Evolutionary conservation across 768 basidiomycete genomes (phyloP).

Genomic region (Chlorophyllum brunneum): DNA sequence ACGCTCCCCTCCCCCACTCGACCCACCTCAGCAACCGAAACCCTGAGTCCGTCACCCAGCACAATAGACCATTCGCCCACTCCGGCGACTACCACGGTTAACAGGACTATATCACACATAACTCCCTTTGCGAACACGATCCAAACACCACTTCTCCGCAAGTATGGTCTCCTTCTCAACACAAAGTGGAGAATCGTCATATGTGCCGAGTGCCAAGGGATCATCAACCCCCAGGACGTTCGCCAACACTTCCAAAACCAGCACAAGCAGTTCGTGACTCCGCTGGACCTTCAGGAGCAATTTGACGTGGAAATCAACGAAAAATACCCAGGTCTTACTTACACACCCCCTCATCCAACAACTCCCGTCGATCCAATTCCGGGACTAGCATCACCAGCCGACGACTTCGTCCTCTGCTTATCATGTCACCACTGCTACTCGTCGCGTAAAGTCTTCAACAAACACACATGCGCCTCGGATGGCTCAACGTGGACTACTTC

Average conservation of each 20-base stretch:
- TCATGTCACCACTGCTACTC: slow-evolving; percentile 10
- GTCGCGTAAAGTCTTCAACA: neutral
- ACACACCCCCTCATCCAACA: neutral
- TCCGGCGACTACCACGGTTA: no score
- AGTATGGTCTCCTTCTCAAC: neutral
- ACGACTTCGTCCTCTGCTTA: neutral
- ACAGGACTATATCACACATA: no score
- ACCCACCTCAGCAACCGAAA: no score
- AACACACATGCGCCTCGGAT: slow-evolving; percentile 6
- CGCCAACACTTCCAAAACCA: neutral
- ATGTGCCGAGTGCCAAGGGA: slow-evolving; percentile 1
- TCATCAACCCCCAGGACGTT: slow-evolving; percentile 2
- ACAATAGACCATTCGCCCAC: no score
- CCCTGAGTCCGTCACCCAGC: no score
- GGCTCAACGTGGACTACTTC: no score
- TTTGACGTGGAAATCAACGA: neutral
- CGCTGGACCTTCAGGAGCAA: neutral
- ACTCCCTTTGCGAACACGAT: no score
- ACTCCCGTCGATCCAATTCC: neutral
- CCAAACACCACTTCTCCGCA: neutral
- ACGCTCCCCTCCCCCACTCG: no score
- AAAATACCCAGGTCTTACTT: neutral
- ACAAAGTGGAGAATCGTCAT: neutral
- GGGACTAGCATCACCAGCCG: neutral
- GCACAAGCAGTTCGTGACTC: neutral